Evolutionary conservation across 2,329 filamentous ascomycete genomes (phyloP).

Genomic region (Didymella pinodella): DNA sequence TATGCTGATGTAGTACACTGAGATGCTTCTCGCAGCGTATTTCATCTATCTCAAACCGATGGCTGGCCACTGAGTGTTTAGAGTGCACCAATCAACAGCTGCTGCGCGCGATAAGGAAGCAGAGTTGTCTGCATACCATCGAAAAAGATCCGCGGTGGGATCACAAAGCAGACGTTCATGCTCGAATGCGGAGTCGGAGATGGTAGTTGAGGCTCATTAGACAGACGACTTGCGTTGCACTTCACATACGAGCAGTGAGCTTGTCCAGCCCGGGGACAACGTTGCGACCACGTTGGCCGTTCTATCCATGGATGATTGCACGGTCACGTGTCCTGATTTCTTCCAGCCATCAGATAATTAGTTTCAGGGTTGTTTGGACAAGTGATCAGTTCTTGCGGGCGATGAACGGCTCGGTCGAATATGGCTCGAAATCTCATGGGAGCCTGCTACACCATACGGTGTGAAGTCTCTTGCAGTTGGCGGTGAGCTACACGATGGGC

Average conservation of each 20-base stretch:
- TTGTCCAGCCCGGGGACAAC: not conserved
- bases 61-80: not conserved
- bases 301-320: not conserved
- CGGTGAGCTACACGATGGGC: slow-evolving; percentile 28
- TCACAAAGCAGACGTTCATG: not conserved
- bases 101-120: slow-evolving; percentile 9
- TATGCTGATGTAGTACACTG: not conserved
- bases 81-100: slow-evolving; percentile 13
- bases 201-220: not conserved
- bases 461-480: slow-evolving; percentile 22
- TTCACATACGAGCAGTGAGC: not conserved
- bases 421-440: slow-evolving; percentile 4
- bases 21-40: slow-evolving; percentile 14
- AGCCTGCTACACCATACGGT: not conserved
- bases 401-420: slow-evolving; percentile 9
- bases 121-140: slow-evolving; percentile 11
- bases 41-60: slow-evolving; percentile 8
- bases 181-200: not conserved
- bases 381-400: slow-evolving; percentile 1
- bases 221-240: not conserved
- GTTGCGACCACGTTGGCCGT: not conserved
- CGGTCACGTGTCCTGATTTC: slow-evolving; percentile 3
- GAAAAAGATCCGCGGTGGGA: not conserved
- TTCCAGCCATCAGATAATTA: not conserved
- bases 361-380: not conserved